Base-by-base conservation (phyloP, 1,139 yeast species). In the Yamadazyma epiphylla region DNA sequence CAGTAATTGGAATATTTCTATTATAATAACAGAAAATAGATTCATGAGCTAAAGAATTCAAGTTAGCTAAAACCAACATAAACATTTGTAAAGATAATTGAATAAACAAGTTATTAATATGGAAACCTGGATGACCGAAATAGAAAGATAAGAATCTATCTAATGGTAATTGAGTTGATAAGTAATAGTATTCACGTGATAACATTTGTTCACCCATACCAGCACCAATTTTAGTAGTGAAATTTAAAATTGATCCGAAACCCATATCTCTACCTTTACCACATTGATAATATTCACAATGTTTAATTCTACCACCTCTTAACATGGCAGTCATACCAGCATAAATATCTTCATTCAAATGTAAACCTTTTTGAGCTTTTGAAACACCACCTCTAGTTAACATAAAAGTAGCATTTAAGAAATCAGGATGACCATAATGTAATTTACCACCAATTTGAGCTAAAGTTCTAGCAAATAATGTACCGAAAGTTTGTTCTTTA, bases 201-300 rank as follows among this genome's bases (percentile, higher is more conserved):
- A 91, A 73, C 94, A 91, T 89, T 67, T 91, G 98, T 67, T 91
- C 98, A 68, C 98, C 98, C 98, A 91, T 91, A 84, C 98, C 98
- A 53, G 97, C 95, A 74, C 98, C 98, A 80, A 91, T 91, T 75
- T 91, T 91, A 39, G 98, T 91, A 22, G 97, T 91, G 80, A 91
- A 91, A 68, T 91, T 91, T 73, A 91, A 78, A 75, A 91, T 88
- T 24, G 98, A 89, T 42, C 96, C 96, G 64, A 91, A 91, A 69
- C 98, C 98, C 70, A 91, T 79, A 81, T 91, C 98, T 80, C 98
- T 88, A 68, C 98, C 98, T 68, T 91, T 91, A 83, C 98, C 98
- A 79, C 98, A 91, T 68, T 91, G 98, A 68, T 86, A 91, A 70
- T 89, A 91, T 63, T 91, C 98, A 74, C 97, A 91, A 60, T 91